Evolutionary conservation across 345 rosid genomes (phyloP).

Genomic region (Clausena lansium): DNA sequence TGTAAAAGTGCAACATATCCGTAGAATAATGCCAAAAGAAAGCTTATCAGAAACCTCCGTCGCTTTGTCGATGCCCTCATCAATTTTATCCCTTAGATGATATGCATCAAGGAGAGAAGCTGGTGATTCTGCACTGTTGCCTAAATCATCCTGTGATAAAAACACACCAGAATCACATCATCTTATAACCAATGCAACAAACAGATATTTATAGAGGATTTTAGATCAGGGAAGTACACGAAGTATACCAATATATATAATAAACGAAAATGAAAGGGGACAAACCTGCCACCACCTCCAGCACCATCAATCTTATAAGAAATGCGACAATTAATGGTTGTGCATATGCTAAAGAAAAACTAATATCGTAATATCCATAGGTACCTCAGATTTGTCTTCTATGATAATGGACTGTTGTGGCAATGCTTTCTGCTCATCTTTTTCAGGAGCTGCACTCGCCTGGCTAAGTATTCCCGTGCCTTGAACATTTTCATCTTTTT

Average conservation of each 20-base stretch:
- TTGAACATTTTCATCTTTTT: slow-evolving; percentile 38
- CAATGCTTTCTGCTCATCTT: slow-evolving; percentile 19
- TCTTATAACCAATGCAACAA: neutral
- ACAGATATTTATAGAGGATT: neutral
- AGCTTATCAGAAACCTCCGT: slow-evolving; percentile 38
- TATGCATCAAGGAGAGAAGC: slow-evolving; percentile 75
- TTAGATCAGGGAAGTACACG: neutral
- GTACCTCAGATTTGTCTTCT: slow-evolving; percentile 43
- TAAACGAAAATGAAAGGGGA: neutral
- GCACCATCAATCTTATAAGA: neutral
- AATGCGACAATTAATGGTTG: too few relatives aligned
- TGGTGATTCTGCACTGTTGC: slow-evolving; percentile 28
- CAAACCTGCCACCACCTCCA: neutral
- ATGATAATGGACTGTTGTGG: slow-evolving; percentile 15
- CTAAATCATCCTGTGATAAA: slow-evolving; percentile 37
- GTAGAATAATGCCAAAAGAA: neutral
- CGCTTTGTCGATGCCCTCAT: slow-evolving; percentile 37
- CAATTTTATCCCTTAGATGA: slow-evolving; percentile 49
- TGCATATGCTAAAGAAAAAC: neutral
- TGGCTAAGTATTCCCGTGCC: slow-evolving; percentile 20
- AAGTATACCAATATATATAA: neutral
- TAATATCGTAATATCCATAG: neutral
- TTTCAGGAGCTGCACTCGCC: slow-evolving; percentile 26
- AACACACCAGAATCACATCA: slow-evolving; percentile 2
- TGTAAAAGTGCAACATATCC: slow-evolving; percentile 12